These are phyloP conservation scores for Incumbomyces delicatus DNA, from an alignment of 2,329 filamentous ascomycete genomes.

Conservation along the genomic window DNA sequence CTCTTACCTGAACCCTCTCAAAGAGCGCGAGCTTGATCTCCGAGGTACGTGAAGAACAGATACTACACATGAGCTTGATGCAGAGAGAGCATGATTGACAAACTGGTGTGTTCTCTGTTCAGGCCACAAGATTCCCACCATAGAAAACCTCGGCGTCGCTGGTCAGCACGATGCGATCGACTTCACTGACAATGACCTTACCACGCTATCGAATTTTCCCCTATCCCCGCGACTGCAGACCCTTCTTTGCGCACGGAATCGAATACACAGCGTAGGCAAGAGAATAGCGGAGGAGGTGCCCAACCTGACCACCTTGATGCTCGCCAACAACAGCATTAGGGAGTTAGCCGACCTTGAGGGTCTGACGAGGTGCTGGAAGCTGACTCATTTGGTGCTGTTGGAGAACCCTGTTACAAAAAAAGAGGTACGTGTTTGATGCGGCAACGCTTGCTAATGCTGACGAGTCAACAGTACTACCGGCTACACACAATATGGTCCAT, in stretches of 20 bases:
- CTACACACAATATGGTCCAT: slow-evolving; percentile 84
- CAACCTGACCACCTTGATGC: slow-evolving; percentile 68
- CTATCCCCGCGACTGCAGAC: slow-evolving; percentile 79
- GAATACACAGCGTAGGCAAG: slow-evolving; percentile 70
- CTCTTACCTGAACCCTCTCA: slow-evolving; percentile 96
- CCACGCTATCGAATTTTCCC: slow-evolving; percentile 81
- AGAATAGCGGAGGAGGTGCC: slow-evolving; percentile 66
- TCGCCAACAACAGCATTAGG: slow-evolving; percentile 70
- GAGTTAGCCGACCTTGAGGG: slow-evolving; percentile 83
- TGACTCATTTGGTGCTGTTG: slow-evolving; percentile 71
- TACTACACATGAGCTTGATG: slow-evolving; percentile 61
- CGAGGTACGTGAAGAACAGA: slow-evolving; percentile 98
- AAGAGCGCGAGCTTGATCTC: slow-evolving; percentile 97
- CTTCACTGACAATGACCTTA: slow-evolving; percentile 96
- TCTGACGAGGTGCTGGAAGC: slow-evolving; percentile 54
- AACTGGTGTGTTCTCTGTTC: slow-evolving; percentile 48
- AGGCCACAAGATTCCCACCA: slow-evolving; percentile 96
- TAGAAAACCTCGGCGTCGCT: slow-evolving; percentile 95
- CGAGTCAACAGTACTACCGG: slow-evolving; percentile 63
- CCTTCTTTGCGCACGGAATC: slow-evolving; percentile 81
- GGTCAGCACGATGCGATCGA: slow-evolving; percentile 91
- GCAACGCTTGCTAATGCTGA: not conserved
- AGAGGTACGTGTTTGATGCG: slow-evolving; percentile 54
- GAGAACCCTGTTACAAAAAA: slow-evolving; percentile 89
- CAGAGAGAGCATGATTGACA: slow-evolving; percentile 70